Evolutionary conservation across 768 basidiomycete genomes (phyloP).

Genomic region (Nidula microcarpa): DNA sequence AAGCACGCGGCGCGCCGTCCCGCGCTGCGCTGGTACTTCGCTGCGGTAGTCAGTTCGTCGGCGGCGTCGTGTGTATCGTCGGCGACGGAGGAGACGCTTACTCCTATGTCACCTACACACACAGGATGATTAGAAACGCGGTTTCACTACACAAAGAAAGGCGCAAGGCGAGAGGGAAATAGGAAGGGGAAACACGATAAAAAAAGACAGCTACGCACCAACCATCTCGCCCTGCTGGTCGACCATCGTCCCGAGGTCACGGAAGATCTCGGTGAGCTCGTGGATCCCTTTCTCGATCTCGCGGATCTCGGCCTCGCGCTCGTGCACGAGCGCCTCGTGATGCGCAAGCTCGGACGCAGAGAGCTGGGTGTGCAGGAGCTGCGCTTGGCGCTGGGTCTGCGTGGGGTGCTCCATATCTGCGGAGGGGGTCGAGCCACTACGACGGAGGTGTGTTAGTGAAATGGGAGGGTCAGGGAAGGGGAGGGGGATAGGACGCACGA

Average conservation of each 20-base stretch:
- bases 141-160: too few relatives aligned
- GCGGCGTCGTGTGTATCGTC: slow-evolving; percentile 80
- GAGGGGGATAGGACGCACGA: slow-evolving; percentile 11
- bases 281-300: slow-evolving; percentile 98
- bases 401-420: slow-evolving; percentile 24
- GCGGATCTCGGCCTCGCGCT: slow-evolving; percentile 91
- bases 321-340: slow-evolving; percentile 92
- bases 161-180: too few relatives aligned
- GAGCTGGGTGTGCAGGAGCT: slow-evolving; percentile 67
- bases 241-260: slow-evolving; percentile 92
- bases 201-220: slow-evolving; percentile 48
- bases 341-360: slow-evolving; percentile 92
- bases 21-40: slow-evolving; percentile 92
- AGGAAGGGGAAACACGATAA: neutral
- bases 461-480: too few relatives aligned
- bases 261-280: slow-evolving; percentile 94
- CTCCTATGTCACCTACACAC: slow-evolving; percentile 85
- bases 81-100: slow-evolving; percentile 85
- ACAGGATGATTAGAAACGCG: neutral
- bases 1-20: slow-evolving; percentile 88
- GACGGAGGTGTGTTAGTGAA: too few relatives aligned
- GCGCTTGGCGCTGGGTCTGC: slow-evolving; percentile 62
- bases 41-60: slow-evolving; percentile 83
- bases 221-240: slow-evolving; percentile 93
- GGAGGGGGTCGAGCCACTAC: neutral